A percentile compares a stretch with the other conserved stretches of the same genome.
phyloP scores from a whole-genome alignment of 176 grass and related monocot species.

The Cenchrus americanus region DNA sequence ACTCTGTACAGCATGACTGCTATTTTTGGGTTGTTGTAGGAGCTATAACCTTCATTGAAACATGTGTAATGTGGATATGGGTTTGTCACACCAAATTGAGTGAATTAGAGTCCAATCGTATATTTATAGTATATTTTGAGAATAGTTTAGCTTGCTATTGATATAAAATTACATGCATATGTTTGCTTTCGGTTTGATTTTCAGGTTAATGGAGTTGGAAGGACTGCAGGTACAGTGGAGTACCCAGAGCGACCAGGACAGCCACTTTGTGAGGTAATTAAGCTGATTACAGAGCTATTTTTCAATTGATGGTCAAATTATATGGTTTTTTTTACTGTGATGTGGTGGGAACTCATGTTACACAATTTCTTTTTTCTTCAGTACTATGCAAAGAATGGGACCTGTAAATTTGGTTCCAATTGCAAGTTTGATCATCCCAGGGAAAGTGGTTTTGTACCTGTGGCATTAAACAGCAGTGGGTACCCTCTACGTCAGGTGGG shows the following conservation, averaged over 20 bases:
- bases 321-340: neutral
- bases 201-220: slow-evolving; percentile 48
- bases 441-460: slow-evolving; percentile 54
- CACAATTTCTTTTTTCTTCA: slow-evolving; percentile 27
- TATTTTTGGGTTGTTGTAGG: neutral
- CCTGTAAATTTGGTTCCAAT: slow-evolving; percentile 78
- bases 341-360: neutral
- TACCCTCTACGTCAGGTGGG: slow-evolving; percentile 71
- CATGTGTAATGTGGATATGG: neutral
- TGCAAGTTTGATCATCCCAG: slow-evolving; percentile 95
- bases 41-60: neutral
- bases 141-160: slow-evolving; percentile 2
- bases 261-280: slow-evolving; percentile 73
- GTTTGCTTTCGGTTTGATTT: slow-evolving; percentile 10
- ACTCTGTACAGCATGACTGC: neutral
- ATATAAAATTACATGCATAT: slow-evolving; percentile 12
- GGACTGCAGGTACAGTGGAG: slow-evolving; percentile 38
- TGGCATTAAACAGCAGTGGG: slow-evolving; percentile 66
- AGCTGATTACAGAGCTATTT: slow-evolving; percentile 15
- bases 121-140: neutral
- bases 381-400: slow-evolving; percentile 91
- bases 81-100: neutral
- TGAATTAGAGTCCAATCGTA: neutral
- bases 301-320: neutral
- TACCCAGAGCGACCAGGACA: slow-evolving; percentile 77